Evolutionary conservation across 2,329 filamentous ascomycete species (phyloP), one percentile per base, ranked within the genome.

Genomic region (Cercospora zeae-maydis): DNA sequence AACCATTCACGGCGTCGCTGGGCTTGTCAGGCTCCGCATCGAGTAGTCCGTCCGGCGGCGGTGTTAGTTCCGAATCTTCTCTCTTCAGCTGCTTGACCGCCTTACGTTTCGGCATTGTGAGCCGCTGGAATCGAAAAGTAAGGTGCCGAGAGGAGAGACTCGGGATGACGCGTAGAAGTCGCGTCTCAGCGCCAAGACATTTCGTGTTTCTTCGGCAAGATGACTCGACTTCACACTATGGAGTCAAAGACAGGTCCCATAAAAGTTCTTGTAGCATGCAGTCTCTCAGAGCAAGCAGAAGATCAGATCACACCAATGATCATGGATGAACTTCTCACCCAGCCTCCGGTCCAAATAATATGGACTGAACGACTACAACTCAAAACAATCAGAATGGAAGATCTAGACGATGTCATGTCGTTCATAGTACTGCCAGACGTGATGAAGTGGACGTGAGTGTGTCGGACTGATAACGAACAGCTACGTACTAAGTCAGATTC

Each of bases 351-450:
- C n/a, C 33, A 59, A 5, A 65, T 37, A 11, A 63, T 69, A 45
- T 61, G 65, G 24, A 68, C 63, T 14, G 53, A 57, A n/a, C 63
- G 67, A 21, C 59, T 69, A 1, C 61, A 66, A 10, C 59, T 69
- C 45, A 65, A 63, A 14, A 69, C 67, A 5, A 31, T 67, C 11
- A 52, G 56, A 9, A 69, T 69, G 67, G 51, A 34, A 31, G 67
- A 68, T 42, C 52, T 69, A n/a, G 60, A 64, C 24, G 63, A 57
- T 3, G 56, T 69, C 11, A 66, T 84, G 65, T 74, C 75, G 21
- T 76, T 90, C 58, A 84, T 87, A 24, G 78, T 77, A 13, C 79
- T 87, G 71, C 79, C 81, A 4, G 84, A 87, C 67, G 84, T 87
- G 52, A 90, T 90, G 88, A 73, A 74, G 59, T 87, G 82, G 79